These are phyloP conservation scores for Creolimax fragrantissima DNA, from an alignment of 78 protist genomes.

Conservation along the genomic window DNA sequence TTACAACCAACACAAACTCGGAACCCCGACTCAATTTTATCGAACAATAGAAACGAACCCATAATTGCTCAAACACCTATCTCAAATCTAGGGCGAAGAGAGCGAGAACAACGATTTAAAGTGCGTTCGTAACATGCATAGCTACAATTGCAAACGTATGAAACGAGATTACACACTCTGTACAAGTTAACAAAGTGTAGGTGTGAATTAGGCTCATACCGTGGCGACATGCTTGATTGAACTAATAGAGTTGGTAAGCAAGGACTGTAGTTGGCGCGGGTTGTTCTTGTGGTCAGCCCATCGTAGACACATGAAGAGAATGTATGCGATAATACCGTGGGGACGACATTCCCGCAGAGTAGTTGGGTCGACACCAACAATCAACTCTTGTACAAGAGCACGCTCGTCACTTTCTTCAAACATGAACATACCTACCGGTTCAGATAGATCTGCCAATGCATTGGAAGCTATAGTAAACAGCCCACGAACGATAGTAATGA, in stretches of 20 bases:
- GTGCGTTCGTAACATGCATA: too few relatives aligned
- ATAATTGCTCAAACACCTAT: too few relatives aligned
- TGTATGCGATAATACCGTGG: slow-evolving; percentile 10
- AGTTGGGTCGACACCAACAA: neutral
- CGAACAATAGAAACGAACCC: too few relatives aligned
- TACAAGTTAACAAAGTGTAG: neutral
- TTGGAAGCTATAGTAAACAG: too few relatives aligned
- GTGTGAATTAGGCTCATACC: neutral
- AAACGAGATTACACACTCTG: neutral
- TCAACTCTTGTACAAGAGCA: neutral
- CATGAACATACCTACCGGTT: neutral
- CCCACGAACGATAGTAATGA: too few relatives aligned
- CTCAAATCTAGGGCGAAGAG: too few relatives aligned
- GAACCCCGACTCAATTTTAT: too few relatives aligned
- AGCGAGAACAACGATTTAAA: too few relatives aligned
- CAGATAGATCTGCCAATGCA: neutral
- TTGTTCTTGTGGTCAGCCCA: slow-evolving; percentile 11
- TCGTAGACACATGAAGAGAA: slow-evolving; percentile 24
- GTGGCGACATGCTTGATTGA: slow-evolving; percentile 12
- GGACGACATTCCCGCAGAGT: neutral
- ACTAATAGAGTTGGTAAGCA: slow-evolving; percentile 8
- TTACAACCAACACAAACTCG: too few relatives aligned
- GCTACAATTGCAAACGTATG: neutral
- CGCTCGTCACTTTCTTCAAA: neutral
- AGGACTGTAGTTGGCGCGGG: neutral